A percentile compares a stretch with the other conserved stretches of the same genome.
phyloP scores from a whole-genome alignment of 2,329 filamentous ascomycete genomes.

The Colletotrichum spinosum region DNA sequence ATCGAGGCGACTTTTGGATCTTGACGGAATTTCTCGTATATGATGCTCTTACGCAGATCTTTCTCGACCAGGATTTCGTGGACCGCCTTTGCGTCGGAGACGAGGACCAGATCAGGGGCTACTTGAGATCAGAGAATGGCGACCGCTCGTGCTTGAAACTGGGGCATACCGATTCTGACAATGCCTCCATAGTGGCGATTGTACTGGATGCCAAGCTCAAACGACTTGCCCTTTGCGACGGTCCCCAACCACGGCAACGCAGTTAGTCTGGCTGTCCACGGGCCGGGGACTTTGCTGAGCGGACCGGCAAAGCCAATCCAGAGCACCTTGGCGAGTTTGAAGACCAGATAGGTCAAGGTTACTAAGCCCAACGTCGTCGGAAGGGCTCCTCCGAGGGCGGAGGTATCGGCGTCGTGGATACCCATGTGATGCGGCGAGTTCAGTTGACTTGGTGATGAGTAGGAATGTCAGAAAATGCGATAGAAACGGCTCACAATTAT shows the following conservation, averaged over 20 bases:
- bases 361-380: neutral
- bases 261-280: neutral
- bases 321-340: constrained; percentile 1
- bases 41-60: constrained; percentile 19
- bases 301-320: constrained; percentile 6
- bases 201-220: neutral
- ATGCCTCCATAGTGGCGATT: neutral
- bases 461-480: no score
- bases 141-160: neutral
- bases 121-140: neutral
- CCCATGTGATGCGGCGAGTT: no score
- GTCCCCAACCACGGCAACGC: neutral
- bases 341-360: neutral
- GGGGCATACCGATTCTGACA: constrained; percentile 6
- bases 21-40: constrained; percentile 21
- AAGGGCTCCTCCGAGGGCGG: no score
- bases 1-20: constrained; percentile 5
- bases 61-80: constrained; percentile 7
- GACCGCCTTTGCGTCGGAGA: constrained; percentile 9
- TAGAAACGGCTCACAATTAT: no score
- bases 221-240: constrained; percentile 3
- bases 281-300: constrained; percentile 8
- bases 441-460: no score
- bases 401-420: no score
- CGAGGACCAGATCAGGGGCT: constrained; percentile 5